These are phyloP conservation scores for Glycine tomentella DNA, from an alignment of 306 rosid species.

Conservation along the genomic window DNA sequence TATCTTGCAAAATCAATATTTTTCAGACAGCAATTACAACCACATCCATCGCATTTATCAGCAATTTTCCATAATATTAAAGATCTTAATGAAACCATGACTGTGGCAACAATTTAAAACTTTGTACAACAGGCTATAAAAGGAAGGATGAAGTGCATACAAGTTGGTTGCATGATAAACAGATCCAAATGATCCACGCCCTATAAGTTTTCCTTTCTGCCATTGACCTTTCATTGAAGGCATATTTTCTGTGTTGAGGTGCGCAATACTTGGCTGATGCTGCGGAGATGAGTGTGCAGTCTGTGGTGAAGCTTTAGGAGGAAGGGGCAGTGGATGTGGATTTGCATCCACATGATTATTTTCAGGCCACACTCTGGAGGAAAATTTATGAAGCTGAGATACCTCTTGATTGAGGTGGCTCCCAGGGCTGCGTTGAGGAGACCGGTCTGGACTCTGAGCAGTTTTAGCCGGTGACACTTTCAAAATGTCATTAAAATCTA, in stretches of 20 bases:
- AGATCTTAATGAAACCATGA: background rate
- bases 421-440: constrained; percentile 66
- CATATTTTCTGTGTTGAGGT: constrained; percentile 53
- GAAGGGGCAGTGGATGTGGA: constrained; percentile 92
- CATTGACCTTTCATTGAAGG: constrained; percentile 76
- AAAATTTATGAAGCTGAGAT: constrained; percentile 42
- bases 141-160: constrained; percentile 54
- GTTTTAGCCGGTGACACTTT: constrained; percentile 47
- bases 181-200: constrained; percentile 93
- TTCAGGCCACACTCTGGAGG: constrained; percentile 57
- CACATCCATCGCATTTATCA: background rate
- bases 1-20: background rate
- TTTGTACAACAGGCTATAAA: constrained; percentile 31
- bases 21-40: background rate
- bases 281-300: constrained; percentile 51
- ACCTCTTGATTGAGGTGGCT: constrained; percentile 51
- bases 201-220: constrained; percentile 93
- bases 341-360: constrained; percentile 67
- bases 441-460: constrained; percentile 56
- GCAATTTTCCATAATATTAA: background rate
- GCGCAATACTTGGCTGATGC: constrained; percentile 44
- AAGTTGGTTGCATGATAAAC: constrained; percentile 82
- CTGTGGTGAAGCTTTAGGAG: constrained; percentile 62
- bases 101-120: background rate
- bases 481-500: constrained; percentile 50